A percentile compares a stretch with the other conserved stretches of the same genome.
These are phyloP conservation scores for Dunaliella sp. DNA, from an alignment of 139 green algal species.

Conservation along the genomic window DNA sequence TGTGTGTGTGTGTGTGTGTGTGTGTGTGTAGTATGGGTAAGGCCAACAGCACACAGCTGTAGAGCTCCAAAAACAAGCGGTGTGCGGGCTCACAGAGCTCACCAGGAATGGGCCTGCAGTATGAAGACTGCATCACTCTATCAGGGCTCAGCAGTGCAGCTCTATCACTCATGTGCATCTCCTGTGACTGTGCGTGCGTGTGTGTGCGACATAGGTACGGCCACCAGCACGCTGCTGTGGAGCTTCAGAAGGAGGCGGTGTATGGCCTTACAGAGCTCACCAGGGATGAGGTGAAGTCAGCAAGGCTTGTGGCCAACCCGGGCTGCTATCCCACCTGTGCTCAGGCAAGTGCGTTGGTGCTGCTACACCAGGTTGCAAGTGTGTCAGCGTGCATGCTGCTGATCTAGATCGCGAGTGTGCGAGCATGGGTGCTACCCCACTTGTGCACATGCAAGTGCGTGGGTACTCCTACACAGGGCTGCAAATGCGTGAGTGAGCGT, in stretches of 20 bases:
- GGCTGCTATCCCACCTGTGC: slow-evolving; percentile 94
- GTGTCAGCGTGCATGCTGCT: background rate
- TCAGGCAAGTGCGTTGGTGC: slow-evolving; percentile 1
- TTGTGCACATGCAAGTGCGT: no score
- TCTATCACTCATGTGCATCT: background rate
- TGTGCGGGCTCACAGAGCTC: slow-evolving; percentile 96
- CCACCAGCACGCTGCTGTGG: slow-evolving; percentile 78
- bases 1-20: background rate
- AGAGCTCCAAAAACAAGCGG: slow-evolving; percentile 93
- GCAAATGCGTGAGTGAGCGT: no score
- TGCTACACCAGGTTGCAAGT: no score
- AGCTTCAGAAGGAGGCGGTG: slow-evolving; percentile 94
- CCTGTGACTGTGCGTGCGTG: background rate
- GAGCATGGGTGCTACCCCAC: background rate
- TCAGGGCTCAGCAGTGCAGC: no score
- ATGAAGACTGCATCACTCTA: no score
- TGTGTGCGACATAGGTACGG: slow-evolving; percentile 71
- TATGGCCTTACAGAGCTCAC: slow-evolving; percentile 96
- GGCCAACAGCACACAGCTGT: slow-evolving; percentile 76
- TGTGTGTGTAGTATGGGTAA: background rate
- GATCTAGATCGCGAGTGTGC: background rate
- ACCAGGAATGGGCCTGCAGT: slow-evolving; percentile 73
- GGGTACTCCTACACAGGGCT: no score
- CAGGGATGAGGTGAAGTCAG: slow-evolving; percentile 69
- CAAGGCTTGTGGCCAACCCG: slow-evolving; percentile 94